Evolutionary conservation across 2,329 filamentous ascomycete species (phyloP).

Genomic region (Zymoseptoria pseudotritici): DNA sequence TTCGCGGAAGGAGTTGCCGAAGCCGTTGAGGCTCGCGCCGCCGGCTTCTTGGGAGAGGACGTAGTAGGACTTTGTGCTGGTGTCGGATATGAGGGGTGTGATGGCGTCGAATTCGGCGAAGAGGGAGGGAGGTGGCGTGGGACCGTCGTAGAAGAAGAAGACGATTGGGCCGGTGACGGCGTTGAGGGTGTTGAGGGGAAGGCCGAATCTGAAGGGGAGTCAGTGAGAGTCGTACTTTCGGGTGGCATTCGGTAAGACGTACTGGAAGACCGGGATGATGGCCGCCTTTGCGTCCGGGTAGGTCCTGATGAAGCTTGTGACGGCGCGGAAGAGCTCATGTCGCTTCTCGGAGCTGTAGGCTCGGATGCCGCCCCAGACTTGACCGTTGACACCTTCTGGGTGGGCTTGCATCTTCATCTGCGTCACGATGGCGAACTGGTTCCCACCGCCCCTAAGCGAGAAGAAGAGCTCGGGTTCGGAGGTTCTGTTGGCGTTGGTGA

Average conservation of each 20-base stretch:
- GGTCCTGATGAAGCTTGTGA: slow-evolving; percentile 10
- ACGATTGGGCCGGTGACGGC: slow-evolving; percentile 13
- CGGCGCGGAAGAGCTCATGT: slow-evolving; percentile 10
- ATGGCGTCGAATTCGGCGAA: slow-evolving; percentile 15
- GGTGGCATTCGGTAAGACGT: too few species aligned
- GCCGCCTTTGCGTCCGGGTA: slow-evolving; percentile 15
- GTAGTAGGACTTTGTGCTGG: slow-evolving; percentile 8
- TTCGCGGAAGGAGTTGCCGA: slow-evolving; percentile 18
- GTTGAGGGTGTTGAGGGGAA: slow-evolving; percentile 11
- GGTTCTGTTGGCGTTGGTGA: slow-evolving; percentile 40
- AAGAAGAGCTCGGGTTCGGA: slow-evolving; percentile 44
- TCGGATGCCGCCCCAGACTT: slow-evolving; percentile 16
- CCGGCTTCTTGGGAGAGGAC: slow-evolving; percentile 10
- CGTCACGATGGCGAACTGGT: slow-evolving; percentile 34
- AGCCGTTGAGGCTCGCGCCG: slow-evolving; percentile 10
- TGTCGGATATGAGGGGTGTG: slow-evolving; percentile 1
- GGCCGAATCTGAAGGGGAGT: slow-evolving; percentile 3
- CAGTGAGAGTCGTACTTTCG: neutral
- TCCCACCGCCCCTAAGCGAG: slow-evolving; percentile 46
- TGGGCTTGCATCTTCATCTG: slow-evolving; percentile 16
- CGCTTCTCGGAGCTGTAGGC: slow-evolving; percentile 11
- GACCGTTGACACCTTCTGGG: slow-evolving; percentile 13
- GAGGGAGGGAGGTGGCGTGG: slow-evolving; percentile 8
- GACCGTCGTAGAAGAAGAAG: slow-evolving; percentile 17
- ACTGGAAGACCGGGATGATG: slow-evolving; percentile 13